Conservation (phyloP, 495 filamentous ascomycete genomes). For the Penicillium tannophilum region DNA sequence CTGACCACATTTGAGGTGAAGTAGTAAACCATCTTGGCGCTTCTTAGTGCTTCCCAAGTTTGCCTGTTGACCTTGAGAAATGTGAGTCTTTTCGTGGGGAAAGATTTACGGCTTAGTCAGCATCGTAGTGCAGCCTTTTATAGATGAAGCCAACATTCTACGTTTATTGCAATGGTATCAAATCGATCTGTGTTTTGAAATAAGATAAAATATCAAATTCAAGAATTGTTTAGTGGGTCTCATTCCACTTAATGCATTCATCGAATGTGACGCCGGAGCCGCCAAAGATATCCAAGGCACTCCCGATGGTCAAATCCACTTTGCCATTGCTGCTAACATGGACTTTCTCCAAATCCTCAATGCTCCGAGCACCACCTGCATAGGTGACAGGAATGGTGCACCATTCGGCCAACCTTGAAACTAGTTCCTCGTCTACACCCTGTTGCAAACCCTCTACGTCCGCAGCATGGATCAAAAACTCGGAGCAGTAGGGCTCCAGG, state of each 20-base stretch:
- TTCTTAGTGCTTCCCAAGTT: conserved; percentile 7
- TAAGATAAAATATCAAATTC: too few relatives aligned
- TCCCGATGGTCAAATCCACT: conserved; percentile 94
- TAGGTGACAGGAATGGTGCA: conserved; percentile 92
- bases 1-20: conserved; percentile 82
- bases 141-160: not conserved
- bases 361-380: conserved; percentile 83
- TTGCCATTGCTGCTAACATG: conserved; percentile 73
- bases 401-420: conserved; percentile 76
- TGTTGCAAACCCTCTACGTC: conserved; percentile 92
- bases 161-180: not conserved
- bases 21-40: conserved; percentile 82
- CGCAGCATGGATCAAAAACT: conserved; percentile 98
- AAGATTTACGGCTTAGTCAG: conserved; percentile 19
- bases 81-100: conserved; percentile 10
- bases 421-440: conserved; percentile 86
- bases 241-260: conserved; percentile 89
- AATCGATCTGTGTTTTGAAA: not conserved
- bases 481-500: conserved; percentile 87
- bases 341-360: conserved; percentile 79
- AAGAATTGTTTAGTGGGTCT: too few relatives aligned
- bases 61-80: not conserved
- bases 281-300: conserved; percentile 94
- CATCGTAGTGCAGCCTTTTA: not conserved
- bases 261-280: conserved; percentile 81